A percentile compares a stretch with the other conserved stretches of the same genome.
Conservation (phyloP, 768 basidiomycete genomes). For the Piloderma croceum region DNA sequence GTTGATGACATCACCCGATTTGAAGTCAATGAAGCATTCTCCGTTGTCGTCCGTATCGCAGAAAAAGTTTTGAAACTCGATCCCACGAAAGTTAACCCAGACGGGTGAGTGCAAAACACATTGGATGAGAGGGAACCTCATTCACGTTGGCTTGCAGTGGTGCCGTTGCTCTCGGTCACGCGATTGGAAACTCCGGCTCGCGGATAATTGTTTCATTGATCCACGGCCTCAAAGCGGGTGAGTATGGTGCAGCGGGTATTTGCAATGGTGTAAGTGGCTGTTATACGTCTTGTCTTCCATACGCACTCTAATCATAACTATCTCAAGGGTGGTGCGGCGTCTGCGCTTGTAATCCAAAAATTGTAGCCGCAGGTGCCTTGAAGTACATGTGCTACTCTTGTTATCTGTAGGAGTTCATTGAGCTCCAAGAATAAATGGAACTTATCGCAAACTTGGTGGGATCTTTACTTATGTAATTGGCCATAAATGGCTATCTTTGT, state of each 20-base stretch:
- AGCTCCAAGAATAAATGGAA: too few relatives aligned
- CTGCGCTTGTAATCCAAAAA: constrained; percentile 85
- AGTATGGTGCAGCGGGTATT: constrained; percentile 94
- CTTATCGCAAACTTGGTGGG: too few relatives aligned
- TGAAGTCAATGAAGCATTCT: constrained; percentile 98
- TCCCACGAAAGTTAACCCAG: constrained; percentile 82
- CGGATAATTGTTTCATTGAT: constrained; percentile 91
- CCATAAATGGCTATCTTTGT: too few relatives aligned
- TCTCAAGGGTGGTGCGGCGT: constrained; percentile 83
- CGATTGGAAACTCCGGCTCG: constrained; percentile 93
- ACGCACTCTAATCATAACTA: constrained; percentile 13
- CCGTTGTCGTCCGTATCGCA: constrained; percentile 84
- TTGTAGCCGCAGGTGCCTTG: constrained; percentile 45
- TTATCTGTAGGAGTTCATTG: too few relatives aligned
- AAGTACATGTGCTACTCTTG: too few relatives aligned
- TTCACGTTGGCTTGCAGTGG: constrained; percentile 50
- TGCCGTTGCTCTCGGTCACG: constrained; percentile 93
- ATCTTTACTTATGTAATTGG: too few relatives aligned
- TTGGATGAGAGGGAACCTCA: constrained; percentile 11
- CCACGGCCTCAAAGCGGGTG: constrained; percentile 84
- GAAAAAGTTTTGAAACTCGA: constrained; percentile 85
- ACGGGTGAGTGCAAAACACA: constrained; percentile 53
- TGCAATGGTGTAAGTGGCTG: constrained; percentile 83
- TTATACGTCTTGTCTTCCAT: background rate
- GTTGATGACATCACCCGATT: constrained; percentile 83